Evolutionary conservation across 352 stramenopile species (phyloP), one percentile per base, ranked within the genome.

Genomic region (Phytophthora syringae): DNA sequence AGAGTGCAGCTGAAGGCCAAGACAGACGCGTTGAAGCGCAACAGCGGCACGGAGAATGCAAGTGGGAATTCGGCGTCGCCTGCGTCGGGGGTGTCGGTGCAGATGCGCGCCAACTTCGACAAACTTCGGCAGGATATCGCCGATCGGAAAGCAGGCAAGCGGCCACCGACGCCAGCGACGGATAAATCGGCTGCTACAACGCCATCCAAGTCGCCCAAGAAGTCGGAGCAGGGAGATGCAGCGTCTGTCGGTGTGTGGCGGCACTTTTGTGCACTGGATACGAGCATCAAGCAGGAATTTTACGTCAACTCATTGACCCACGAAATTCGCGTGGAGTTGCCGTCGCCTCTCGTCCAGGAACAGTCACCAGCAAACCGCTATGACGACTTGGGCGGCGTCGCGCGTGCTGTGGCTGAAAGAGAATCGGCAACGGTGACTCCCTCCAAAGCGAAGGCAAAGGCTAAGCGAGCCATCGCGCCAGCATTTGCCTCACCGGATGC

Each of bases 91-190:
- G 64, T 90, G 12, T 82, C 80, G 2, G 58, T 76, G 5, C 73
- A 89, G 59, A 90, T 95, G 78, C 75, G 86, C 30, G 79, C 74
- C 24, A 92, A 89, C 50, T 95, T 95, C 68, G 77, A 87, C 28
- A 83, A 84, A 43, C 76, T 95, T 28, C 67, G 74, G 64, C 74
- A 88, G 50, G 81, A 94, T 62, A 86, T 93, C 43, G 82, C 77
- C 7, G 80, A 82, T 25, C 66, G 85, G 21, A 86, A 88, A 55
- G 72, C 68, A 25, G 73, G 72, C 1, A 82, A 85, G 62, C 56
- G 36, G 5, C 60, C 64, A 5, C 39, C 64, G 4, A 60, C 55
- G 0, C 66, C 60, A 24, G 45, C 64, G 27, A 60, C 64, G 1
- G 56, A 64, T 52, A 53, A 52, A 7, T 72, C 56, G 11, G 59